phyloP scores from a whole-genome alignment of 805 yeast species.

The Kluyveromyces siamensis region DNA sequence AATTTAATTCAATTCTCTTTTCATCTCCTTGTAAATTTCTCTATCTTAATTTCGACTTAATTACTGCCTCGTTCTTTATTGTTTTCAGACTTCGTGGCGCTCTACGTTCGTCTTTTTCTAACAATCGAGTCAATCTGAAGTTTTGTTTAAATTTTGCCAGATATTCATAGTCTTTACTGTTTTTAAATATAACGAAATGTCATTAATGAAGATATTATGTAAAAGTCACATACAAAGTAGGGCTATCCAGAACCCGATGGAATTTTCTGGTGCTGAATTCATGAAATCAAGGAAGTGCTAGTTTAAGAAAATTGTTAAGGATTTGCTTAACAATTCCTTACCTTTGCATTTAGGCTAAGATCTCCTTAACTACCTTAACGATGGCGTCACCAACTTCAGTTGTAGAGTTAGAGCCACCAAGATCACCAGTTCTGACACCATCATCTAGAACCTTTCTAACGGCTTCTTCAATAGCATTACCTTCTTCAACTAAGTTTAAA shows the following conservation, averaged over 20 bases:
- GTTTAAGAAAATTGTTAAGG: background rate
- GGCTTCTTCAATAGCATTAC: conserved; percentile 80
- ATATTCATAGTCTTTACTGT: background rate
- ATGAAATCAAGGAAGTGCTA: background rate
- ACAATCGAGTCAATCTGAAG: background rate
- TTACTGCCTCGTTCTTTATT: background rate
- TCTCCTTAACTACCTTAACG: conserved; percentile 57
- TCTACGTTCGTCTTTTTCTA: background rate
- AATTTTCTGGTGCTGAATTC: background rate
- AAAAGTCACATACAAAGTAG: background rate
- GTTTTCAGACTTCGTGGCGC: background rate
- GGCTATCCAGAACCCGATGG: background rate
- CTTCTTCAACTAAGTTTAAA: conserved; percentile 73
- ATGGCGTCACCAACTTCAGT: conserved; percentile 92
- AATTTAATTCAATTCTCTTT: background rate
- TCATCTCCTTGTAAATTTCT: background rate
- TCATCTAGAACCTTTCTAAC: conserved; percentile 73
- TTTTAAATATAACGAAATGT: background rate
- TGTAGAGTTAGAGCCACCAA: conserved; percentile 78
- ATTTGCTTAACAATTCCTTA: no score
- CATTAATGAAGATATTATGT: background rate
- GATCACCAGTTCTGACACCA: conserved; percentile 86
- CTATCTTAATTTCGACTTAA: background rate
- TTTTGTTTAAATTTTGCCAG: background rate
- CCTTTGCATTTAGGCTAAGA: conserved; percentile 28